Evolutionary conservation across 331 rosid genomes (phyloP).

Genomic region (Pyracantha coccinea): DNA sequence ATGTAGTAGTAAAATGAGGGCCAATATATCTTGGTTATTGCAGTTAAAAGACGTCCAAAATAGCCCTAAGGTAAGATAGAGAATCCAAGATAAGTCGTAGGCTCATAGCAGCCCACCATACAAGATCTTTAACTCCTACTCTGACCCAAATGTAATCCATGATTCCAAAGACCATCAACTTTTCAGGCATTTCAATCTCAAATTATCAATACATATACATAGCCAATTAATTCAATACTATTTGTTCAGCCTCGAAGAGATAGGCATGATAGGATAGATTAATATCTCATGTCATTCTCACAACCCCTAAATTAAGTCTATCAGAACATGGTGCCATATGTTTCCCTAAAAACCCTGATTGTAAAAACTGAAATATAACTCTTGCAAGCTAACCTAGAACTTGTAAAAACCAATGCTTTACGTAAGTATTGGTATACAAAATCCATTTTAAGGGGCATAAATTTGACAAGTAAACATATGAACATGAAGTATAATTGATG

Average conservation of each 20-base stretch:
- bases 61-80: neutral
- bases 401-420: neutral
- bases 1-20: neutral
- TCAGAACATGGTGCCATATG: neutral
- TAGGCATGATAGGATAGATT: neutral
- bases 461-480: neutral
- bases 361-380: neutral
- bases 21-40: neutral
- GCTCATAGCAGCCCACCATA: neutral
- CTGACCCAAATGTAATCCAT: neutral
- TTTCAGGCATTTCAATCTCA: neutral
- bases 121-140: neutral
- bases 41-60: neutral
- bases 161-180: neutral
- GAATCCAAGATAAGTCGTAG: neutral
- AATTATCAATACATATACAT: neutral
- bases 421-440: neutral
- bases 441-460: neutral
- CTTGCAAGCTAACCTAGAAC: neutral
- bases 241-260: neutral
- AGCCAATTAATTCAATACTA: neutral
- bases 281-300: neutral
- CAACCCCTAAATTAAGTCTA: neutral
- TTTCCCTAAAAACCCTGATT: neutral
- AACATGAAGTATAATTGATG: neutral